These are phyloP conservation scores for Malassezia restricta DNA, from an alignment of 1,284 basidiomycete species.

Conservation along the genomic window DNA sequence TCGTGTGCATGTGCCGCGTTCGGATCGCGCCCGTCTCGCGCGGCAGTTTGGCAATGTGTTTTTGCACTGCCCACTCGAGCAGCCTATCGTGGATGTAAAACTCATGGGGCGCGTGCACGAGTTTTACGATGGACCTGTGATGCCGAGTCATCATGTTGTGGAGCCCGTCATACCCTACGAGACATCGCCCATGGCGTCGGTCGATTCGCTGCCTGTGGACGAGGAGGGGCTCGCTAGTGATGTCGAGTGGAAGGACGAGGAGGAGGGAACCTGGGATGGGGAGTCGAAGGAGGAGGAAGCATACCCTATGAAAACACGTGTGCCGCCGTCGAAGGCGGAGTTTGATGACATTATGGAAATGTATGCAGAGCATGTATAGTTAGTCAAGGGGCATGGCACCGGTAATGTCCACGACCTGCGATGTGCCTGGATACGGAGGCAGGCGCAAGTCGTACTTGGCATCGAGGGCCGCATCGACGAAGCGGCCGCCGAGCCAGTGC, in stretches of 20 bases:
- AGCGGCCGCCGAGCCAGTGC: conserved; percentile 86
- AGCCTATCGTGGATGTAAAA: conserved; percentile 39
- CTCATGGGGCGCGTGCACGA: conserved; percentile 31
- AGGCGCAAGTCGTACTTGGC: conserved; percentile 25
- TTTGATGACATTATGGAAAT: no score
- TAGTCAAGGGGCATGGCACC: conserved; percentile 12
- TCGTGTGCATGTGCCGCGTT: conserved; percentile 30
- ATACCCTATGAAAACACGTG: no score
- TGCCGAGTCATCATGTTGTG: background rate
- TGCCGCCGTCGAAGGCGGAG: no score
- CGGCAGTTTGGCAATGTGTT: conserved; percentile 44
- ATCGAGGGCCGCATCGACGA: conserved; percentile 54
- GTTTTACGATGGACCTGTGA: conserved; percentile 29
- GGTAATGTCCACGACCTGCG: conserved; percentile 42
- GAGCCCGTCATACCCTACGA: no score
- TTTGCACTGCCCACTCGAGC: conserved; percentile 35
- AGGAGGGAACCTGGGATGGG: no score
- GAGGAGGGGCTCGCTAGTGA: no score
- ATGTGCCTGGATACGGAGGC: conserved; percentile 29
- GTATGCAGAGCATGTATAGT: background rate
- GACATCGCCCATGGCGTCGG: no score
- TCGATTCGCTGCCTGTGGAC: no score
- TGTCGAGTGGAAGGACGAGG: no score
- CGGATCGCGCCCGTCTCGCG: conserved; percentile 33
- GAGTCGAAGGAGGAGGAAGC: no score